Evolutionary conservation across 768 basidiomycete genomes (phyloP).

Genomic region (Dentipellis sp.): DNA sequence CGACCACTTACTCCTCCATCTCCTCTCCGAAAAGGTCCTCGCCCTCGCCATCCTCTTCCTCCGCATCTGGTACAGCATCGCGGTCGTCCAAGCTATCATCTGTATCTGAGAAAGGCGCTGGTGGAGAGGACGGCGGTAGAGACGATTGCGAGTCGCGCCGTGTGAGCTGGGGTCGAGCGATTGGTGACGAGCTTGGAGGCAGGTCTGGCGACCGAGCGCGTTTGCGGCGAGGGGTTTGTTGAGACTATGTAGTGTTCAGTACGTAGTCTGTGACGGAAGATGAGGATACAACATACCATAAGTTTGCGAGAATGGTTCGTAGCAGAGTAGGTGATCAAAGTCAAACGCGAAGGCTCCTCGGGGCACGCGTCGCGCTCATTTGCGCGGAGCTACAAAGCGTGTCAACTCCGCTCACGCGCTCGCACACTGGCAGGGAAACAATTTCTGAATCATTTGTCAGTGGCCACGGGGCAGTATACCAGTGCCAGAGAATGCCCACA

Average conservation of each 20-base stretch:
- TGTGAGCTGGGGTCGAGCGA: constrained; percentile 28
- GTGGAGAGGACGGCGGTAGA: constrained; percentile 76
- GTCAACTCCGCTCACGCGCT: constrained; percentile 13
- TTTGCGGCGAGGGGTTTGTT: constrained; percentile 15
- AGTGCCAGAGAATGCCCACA: no score
- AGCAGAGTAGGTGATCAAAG: neutral
- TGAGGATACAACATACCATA: neutral
- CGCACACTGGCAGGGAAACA: neutral
- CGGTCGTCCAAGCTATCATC: constrained; percentile 72
- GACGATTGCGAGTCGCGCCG: constrained; percentile 42
- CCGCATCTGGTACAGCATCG: constrained; percentile 59
- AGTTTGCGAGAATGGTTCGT: neutral
- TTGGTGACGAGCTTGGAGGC: constrained; percentile 30
- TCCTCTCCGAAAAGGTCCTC: constrained; percentile 90
- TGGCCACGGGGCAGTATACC: no score
- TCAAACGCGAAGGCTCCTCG: neutral
- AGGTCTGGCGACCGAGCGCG: constrained; percentile 14
- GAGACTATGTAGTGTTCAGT: constrained; percentile 1
- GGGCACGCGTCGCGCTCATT: constrained; percentile 8
- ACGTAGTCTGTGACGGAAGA: neutral
- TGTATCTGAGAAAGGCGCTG: constrained; percentile 76
- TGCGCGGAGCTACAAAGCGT: constrained; percentile 14
- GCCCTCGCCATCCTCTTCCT: constrained; percentile 71
- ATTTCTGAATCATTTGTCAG: no score
- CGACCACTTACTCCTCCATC: constrained; percentile 51